phyloP scores from a whole-genome alignment of 768 basidiomycete genomes.

The Russula lepida region DNA sequence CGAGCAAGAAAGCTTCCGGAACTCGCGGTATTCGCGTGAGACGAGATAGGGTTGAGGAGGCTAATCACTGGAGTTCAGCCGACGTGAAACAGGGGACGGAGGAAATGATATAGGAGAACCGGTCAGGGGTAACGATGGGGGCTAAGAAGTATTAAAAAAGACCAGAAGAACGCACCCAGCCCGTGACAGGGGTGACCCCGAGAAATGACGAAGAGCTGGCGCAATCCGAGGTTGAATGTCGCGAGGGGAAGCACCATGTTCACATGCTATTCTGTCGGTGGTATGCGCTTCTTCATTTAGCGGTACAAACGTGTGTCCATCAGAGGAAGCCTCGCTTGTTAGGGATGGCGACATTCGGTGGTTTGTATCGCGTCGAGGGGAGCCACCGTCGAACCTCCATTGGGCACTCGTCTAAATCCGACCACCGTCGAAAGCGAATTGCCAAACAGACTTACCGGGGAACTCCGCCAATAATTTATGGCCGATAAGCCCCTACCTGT shows the following conservation, averaged over 20 bases:
- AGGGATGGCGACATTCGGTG: conserved; percentile 8
- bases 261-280: not conserved
- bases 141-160: not conserved
- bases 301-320: conserved; percentile 16
- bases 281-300: not conserved
- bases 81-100: not conserved
- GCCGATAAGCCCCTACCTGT: not conserved
- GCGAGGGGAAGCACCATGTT: conserved; percentile 20
- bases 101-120: not conserved
- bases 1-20: conserved; percentile 25
- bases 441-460: no score
- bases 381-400: not conserved
- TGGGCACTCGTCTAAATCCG: not conserved
- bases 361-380: not conserved
- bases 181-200: conserved; percentile 25
- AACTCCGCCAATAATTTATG: not conserved
- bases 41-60: conserved; percentile 43
- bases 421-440: not conserved
- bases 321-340: conserved; percentile 11
- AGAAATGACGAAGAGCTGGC: conserved; percentile 7
- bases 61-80: conserved; percentile 28
- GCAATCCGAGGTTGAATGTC: conserved; percentile 18
- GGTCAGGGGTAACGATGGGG: not conserved
- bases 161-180: conserved; percentile 24
- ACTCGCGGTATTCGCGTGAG: conserved; percentile 22